phyloP scores from a whole-genome alignment of 148 eudicot genomes.

The Pharnaceum exiguum region DNA sequence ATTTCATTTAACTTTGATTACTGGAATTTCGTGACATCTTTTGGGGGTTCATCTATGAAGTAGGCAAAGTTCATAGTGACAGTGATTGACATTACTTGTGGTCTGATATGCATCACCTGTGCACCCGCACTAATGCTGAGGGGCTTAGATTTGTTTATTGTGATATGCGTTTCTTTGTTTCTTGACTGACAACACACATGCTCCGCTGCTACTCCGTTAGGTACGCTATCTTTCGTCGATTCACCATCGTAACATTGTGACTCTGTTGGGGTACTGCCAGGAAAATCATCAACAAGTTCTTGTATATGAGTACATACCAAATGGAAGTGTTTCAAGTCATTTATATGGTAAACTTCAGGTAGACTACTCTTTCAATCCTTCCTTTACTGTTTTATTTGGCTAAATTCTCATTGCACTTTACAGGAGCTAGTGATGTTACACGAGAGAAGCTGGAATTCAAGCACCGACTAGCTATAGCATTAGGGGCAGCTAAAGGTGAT shows the following conservation, averaged over 20 bases:
- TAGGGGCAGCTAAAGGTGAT: conserved; percentile 99
- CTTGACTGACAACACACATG: no score
- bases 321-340: conserved; percentile 95
- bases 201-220: no score
- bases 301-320: conserved; percentile 91
- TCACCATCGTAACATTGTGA: conserved; percentile 90
- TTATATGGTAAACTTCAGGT: conserved; percentile 60
- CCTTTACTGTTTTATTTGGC: background rate
- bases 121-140: no score
- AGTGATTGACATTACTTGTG: no score
- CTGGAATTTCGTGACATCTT: no score
- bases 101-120: no score
- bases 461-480: conserved; percentile 94
- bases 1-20: no score
- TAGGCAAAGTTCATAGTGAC: no score
- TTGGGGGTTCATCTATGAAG: no score
- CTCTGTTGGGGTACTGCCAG: conserved; percentile 91
- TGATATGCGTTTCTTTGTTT: background rate
- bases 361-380: conserved; percentile 1
- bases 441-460: conserved; percentile 93
- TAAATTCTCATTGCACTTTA: conserved; percentile 10
- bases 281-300: conserved; percentile 78
- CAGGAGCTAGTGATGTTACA: conserved; percentile 73
- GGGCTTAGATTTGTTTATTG: no score
- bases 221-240: conserved; percentile 88